Base-by-base conservation (phyloP, 2,329 filamentous ascomycete species). In the Clonostachys chloroleuca region DNA sequence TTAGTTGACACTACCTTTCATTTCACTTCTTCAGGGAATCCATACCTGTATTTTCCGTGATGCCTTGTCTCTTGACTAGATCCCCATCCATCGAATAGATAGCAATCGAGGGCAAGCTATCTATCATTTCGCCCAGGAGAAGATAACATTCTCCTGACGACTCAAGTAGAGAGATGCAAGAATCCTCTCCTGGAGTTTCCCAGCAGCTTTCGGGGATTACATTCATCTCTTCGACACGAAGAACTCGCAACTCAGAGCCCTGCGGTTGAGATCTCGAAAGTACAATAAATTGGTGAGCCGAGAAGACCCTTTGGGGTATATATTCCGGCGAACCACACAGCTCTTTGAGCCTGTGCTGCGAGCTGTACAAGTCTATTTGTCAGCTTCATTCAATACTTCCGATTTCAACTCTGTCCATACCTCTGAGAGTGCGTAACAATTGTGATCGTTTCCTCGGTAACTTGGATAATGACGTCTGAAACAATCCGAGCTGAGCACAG, bases 381-480 rank as follows among this genome's bases (percentile, higher is more conserved):
- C 24, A 30, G 24, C 24, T 30, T 30, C 24, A 30, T 9, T 30
- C 8, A 2, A 8, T 30, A 30, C 24, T 30, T 30, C 9, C 9
- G 3, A 30, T 30, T 10, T 30, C 24, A 30, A 30, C 75, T 5
- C 43, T 43, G 5, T 64, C n/a, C 66, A 54, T 64, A 73, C 73
- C 62, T 67, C 49, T 64, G 59, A 6, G 54, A 53, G 5, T 59
- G 51, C 4, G 58, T 62, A 14, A 70, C 52, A 40, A 79, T 54
- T 8, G 70, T 72, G 4, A 77, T 60, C 16, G 56, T 66, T 33
- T 59, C 62, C 46, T 78, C 74, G 1, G 81, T 84, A 5, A 84
- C 66, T 54, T 86, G 82, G 3, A 81, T 60, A 6, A 77, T 65
- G 2, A 58, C 59, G 2, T 64, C 63, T 4, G 64, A 58, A 6